phyloP scores from a whole-genome alignment of 2,329 filamentous ascomycete genomes.

The Colletotrichum sublineola region DNA sequence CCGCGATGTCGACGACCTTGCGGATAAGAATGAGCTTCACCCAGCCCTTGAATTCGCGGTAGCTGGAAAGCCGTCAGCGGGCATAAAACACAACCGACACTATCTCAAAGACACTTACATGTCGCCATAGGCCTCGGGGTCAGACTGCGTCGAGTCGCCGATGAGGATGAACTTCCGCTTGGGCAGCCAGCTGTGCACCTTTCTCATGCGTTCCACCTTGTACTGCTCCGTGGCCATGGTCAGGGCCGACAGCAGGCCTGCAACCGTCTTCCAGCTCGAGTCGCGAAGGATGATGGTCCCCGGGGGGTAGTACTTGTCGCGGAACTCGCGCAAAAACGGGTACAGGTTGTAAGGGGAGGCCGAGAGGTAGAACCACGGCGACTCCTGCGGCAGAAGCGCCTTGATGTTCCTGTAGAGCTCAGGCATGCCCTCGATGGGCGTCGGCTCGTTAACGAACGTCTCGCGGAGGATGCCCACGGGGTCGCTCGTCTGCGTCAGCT shows the following conservation, averaged over 20 bases:
- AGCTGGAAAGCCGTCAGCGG: conserved; percentile 53
- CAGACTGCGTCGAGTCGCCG: conserved; percentile 91
- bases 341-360: conserved; percentile 96
- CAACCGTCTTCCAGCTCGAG: conserved; percentile 86
- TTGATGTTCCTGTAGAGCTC: conserved; percentile 81
- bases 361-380: conserved; percentile 92
- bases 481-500: conserved; percentile 85
- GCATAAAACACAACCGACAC: not conserved
- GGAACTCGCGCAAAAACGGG: conserved; percentile 83
- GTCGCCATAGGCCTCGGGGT: conserved; percentile 90
- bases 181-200: conserved; percentile 84
- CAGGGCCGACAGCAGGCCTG: conserved; percentile 82
- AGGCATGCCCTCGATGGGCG: conserved; percentile 84
- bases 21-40: conserved; percentile 87
- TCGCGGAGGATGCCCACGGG: conserved; percentile 84
- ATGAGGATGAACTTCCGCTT: conserved; percentile 84
- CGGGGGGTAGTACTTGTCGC: conserved; percentile 76
- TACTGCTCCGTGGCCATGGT: conserved; percentile 87
- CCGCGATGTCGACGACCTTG: conserved; percentile 81
- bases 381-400: conserved; percentile 63
- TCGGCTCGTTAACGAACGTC: conserved; percentile 84
- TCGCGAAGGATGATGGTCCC: conserved; percentile 90
- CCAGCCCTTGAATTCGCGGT: conserved; percentile 78
- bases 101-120: conserved; percentile 64
- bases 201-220: conserved; percentile 84